Conservation (phyloP, 2,329 filamentous ascomycete genomes). For the Xylariomycetidae sp. region DNA sequence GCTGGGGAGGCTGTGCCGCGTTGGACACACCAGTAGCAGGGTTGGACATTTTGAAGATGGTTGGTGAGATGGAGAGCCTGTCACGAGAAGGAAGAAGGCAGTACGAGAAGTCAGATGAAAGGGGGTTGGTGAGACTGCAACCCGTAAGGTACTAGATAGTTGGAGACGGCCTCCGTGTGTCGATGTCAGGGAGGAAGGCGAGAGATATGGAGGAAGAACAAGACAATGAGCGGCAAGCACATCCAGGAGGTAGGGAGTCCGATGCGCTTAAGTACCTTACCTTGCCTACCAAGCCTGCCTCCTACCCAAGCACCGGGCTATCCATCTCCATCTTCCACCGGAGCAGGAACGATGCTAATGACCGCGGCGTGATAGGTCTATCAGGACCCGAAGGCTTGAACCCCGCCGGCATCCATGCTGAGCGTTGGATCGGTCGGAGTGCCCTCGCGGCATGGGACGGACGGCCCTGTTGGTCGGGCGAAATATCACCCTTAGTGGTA, state of each 20-base stretch:
- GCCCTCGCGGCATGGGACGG: constrained; percentile 16
- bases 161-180: too few relatives aligned
- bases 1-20: constrained; percentile 20
- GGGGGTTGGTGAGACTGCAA: too few relatives aligned
- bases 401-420: constrained; percentile 19
- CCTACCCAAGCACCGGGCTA: too few relatives aligned
- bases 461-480: constrained; percentile 15
- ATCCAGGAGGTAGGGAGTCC: too few relatives aligned
- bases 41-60: constrained; percentile 16
- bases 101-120: too few relatives aligned
- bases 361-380: constrained; percentile 12
- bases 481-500: constrained; percentile 27
- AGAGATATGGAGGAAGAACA: constrained; percentile 1
- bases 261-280: too few relatives aligned
- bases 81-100: too few relatives aligned
- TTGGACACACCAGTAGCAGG: constrained; percentile 23
- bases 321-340: too few relatives aligned
- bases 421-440: constrained; percentile 19
- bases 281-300: too few relatives aligned
- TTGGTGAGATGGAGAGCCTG: background rate
- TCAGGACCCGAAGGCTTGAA: constrained; percentile 7
- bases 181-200: background rate
- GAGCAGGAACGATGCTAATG: too few relatives aligned
- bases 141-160: too few relatives aligned
- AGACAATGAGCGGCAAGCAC: too few relatives aligned